These are phyloP conservation scores for Ophiostoma angusticollis DNA, from an alignment of 2,329 filamentous ascomycete species.

Conservation along the genomic window DNA sequence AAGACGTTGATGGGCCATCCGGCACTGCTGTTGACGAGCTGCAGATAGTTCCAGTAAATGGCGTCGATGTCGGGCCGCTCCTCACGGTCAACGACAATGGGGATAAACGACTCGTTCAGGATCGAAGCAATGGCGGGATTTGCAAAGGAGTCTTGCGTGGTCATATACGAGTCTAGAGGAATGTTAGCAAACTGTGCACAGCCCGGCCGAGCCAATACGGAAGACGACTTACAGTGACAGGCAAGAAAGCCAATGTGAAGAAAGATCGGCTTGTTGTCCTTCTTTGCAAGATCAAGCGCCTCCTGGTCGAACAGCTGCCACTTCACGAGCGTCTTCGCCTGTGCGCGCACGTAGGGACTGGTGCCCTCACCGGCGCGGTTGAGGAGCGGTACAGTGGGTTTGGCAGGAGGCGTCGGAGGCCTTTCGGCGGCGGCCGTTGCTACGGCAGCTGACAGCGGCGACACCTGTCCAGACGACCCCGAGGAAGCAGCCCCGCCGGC, in stretches of 20 bases:
- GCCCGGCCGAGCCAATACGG: no score
- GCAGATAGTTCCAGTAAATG: slow-evolving; percentile 97
- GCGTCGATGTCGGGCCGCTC: slow-evolving; percentile 87
- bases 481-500: slow-evolving; percentile 13
- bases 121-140: slow-evolving; percentile 67
- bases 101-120: slow-evolving; percentile 78
- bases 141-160: slow-evolving; percentile 84
- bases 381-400: slow-evolving; percentile 17
- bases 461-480: slow-evolving; percentile 2
- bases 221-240: slow-evolving; percentile 64
- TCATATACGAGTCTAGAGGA: slow-evolving; percentile 67
- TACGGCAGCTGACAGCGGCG: slow-evolving; percentile 6
- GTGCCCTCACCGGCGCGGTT: slow-evolving; percentile 27
- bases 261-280: slow-evolving; percentile 79
- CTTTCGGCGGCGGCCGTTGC: neutral
- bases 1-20: slow-evolving; percentile 98
- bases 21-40: slow-evolving; percentile 77
- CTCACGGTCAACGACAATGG: slow-evolving; percentile 86
- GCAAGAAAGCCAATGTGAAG: slow-evolving; percentile 90
- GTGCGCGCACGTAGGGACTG: slow-evolving; percentile 52
- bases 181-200: no score
- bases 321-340: slow-evolving; percentile 69
- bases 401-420: neutral
- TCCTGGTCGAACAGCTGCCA: slow-evolving; percentile 85
- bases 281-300: slow-evolving; percentile 62